Evolutionary conservation across 73 alveolate genomes (phyloP), one percentile per base, ranked within the genome.

Genomic region (Paramecium sonneborni): DNA sequence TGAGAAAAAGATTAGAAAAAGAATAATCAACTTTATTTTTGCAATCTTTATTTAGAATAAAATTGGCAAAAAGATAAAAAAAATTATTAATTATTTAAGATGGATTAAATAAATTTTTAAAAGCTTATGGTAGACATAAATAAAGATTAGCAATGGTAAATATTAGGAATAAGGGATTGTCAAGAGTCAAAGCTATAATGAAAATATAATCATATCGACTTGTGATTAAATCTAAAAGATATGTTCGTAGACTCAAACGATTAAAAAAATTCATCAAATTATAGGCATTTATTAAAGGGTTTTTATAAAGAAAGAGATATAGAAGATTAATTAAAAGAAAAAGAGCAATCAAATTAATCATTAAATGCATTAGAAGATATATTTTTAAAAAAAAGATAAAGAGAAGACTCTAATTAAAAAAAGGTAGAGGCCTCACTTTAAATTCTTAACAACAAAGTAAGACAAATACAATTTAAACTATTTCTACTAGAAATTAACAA

Each of bases 221-320:
- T 10, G 90, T 79, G n/a, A 79, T 79, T 0, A 79, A 79, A 79
- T 79, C 90, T n/a, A 79, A 79, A 44, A 39, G 90, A 44, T 79
- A 43, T 46, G 46, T 79, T 3, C 46, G 55, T 24, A 79, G 90
- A 79, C 55, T 79, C 21, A 79, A 79, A 79, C 7, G 90, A 79
- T 46, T 79, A 24, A 79, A 79, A 46, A 79, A 46, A 18, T 79
- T 79, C 15, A 79, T 79, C 18, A 79, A 37, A 79, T 34, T 79
- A 11, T 79, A 79, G 30, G 90, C 90, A 11, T 30, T 41, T 30
- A 62, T 79, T 7, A 79, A 39, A 79, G 55, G 44, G 56, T 46
- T 43, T 14, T 24, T 79, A 14, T 8, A 44, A 26, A 79, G 90
- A 79, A 14, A 44, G 30, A 79, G 55, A 46, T 79, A 43, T 79